Conservation (phyloP, 345 rosid genomes). For the Ceriops decandra region DNA sequence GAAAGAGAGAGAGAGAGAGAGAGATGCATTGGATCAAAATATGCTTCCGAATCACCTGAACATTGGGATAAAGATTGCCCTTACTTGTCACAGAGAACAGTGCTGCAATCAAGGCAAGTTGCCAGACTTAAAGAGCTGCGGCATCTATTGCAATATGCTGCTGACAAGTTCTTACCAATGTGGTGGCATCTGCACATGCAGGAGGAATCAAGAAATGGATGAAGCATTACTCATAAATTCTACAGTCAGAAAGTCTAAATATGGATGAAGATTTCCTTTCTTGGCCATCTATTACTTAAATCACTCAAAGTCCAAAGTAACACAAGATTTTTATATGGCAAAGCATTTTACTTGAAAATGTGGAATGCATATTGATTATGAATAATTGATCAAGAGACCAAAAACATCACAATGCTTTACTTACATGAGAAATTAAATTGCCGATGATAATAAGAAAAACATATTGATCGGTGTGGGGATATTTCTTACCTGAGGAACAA, state of each 20-base stretch:
- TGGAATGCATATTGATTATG: too few species aligned
- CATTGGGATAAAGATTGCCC: slow-evolving; percentile 9
- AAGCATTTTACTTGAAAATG: too few species aligned
- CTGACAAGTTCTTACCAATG: slow-evolving; percentile 40
- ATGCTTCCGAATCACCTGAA: not conserved
- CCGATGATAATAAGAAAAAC: too few species aligned
- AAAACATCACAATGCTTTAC: too few species aligned
- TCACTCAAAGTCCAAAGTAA: too few species aligned
- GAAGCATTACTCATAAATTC: slow-evolving; percentile 1
- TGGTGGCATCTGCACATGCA: slow-evolving; percentile 53
- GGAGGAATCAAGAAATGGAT: slow-evolving; percentile 6
- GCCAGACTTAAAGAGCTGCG: slow-evolving; percentile 47
- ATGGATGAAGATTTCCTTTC: not conserved
- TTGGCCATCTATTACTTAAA: not conserved
- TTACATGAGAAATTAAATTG: too few species aligned
- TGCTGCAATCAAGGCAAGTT: slow-evolving; percentile 58
- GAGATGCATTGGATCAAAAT: not conserved
- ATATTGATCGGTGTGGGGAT: too few species aligned
- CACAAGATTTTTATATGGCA: too few species aligned
- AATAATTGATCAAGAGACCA: too few species aligned
- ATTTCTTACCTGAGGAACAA: not conserved
- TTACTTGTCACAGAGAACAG: slow-evolving; percentile 60
- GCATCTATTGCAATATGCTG: slow-evolving; percentile 54
- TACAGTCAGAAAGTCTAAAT: not conserved
- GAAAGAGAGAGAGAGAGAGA: not conserved